These are phyloP conservation scores for Dionaea muscipula DNA, from an alignment of 179 eudicot genomes.

Conservation along the genomic window DNA sequence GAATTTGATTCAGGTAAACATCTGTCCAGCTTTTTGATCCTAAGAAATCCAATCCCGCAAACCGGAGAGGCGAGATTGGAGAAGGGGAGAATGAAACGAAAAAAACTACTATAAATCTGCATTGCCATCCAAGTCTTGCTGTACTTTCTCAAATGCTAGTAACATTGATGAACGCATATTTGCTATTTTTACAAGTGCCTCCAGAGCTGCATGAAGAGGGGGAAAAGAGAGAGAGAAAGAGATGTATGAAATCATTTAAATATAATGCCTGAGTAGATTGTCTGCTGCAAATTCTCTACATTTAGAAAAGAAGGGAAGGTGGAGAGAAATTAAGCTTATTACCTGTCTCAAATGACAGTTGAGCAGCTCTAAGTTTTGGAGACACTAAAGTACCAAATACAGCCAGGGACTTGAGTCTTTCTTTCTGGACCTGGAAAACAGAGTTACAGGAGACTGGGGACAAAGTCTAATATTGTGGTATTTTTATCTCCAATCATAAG, in stretches of 20 bases:
- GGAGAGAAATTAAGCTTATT: slow-evolving; percentile 3
- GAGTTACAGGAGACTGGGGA: too few species aligned
- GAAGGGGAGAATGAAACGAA: too few species aligned
- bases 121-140: slow-evolving; percentile 6
- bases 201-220: slow-evolving; percentile 50
- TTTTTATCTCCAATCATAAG: too few species aligned
- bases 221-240: neutral
- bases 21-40: too few species aligned
- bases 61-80: too few species aligned
- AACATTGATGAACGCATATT: slow-evolving; percentile 60
- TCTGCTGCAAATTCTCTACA: neutral
- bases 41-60: too few species aligned
- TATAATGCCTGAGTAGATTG: too few species aligned
- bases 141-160: slow-evolving; percentile 41
- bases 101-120: neutral
- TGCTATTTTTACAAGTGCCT: slow-evolving; percentile 59
- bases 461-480: too few species aligned
- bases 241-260: too few species aligned
- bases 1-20: too few species aligned
- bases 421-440: slow-evolving; percentile 42
- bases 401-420: slow-evolving; percentile 60
- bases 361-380: slow-evolving; percentile 80
- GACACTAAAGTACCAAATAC: slow-evolving; percentile 76
- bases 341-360: slow-evolving; percentile 85
- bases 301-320: neutral